Base-by-base conservation (phyloP, 129 eudicot genomes). In the Pulicaria dysenterica region DNA sequence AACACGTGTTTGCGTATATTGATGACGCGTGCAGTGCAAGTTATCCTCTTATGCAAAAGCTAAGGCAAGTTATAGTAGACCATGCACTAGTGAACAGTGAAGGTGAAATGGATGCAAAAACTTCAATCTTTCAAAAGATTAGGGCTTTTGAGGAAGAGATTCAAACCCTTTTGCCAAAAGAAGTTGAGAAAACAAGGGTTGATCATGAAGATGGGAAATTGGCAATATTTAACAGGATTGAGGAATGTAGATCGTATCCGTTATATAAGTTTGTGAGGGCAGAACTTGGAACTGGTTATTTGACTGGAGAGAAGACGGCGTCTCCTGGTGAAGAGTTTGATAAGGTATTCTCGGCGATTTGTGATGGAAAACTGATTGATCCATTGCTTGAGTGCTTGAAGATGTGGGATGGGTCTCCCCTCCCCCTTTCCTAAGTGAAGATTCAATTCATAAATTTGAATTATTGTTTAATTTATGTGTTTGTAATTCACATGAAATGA, bases 371-470 rank as follows among this genome's bases (percentile, higher is more conserved):
- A 66, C 75, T 85, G 81, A 88, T 88, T 13, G 90, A 88, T 78
- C 95, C 95, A 12, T 81, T 88, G 83, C 62, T 85, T 17, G 88
- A 85, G 38, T 85, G 95, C 50, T 77, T 88, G 81, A 83, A 81
- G 83, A 85, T 75, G 67, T 88, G 95, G 95, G 71, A 88, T 78
- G 95, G 95, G 45, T 81, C 90, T 61, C 95, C 95, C 42, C 83
- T 83, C 50, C 95, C 95, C 9, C 78, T 88, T 55, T 82, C 58
- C 34, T 75, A 66, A 55, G 58, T 66, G 58, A 75, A 49, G 5
- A 50, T 42, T 43, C 7, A 3, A 50, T 31, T 43, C 7, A 57
- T 43, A 16, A 44, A 8, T 53, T 17, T 40, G 53, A 36, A 4
- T 43, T 41, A 24, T 63, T 64, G n/a, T 49, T 72, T 69, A 0